Evolutionary conservation across 2,329 filamentous ascomycete species (phyloP), one percentile per base, ranked within the genome.

Genomic region (Talaromyces sp.): DNA sequence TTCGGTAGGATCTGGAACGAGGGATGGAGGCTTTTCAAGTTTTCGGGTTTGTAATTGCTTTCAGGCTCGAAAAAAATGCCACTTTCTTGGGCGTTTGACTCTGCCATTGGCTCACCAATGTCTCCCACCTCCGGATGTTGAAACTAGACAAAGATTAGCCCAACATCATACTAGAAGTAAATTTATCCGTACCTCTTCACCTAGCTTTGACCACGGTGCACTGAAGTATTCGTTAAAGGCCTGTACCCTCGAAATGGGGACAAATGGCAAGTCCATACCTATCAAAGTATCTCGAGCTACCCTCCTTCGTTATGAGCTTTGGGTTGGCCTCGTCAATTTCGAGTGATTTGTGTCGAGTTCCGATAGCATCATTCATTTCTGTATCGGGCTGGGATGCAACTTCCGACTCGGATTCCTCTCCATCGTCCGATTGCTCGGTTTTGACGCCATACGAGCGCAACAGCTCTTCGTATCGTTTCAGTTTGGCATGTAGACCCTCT

Each of bases 221-320:
- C 54, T 56, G 14, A 12, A 43, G 19, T 19, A 17, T 3, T 46
- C n/a, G 41, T 32, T 56, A 29, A 31, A 43, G 26, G 12, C 32
- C 1, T 3, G 24, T 56, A n/a, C 12, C 3, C 9, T 31, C 11
- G 17, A 50, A 29, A 3, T 21, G 19, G 19, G 9, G 11, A 52
- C 19, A 1, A 29, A 52, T 24, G 21, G 8, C 7, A 21, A 48
- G 17, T 21, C 11, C 54, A 19, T 26, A 48, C 54, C 54, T 56
- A 32, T 56, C 54, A 48, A 56, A 46, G 24, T 56, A 32, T 48
- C 54, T 56, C 11, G 54, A 56, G n/a, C n/a, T 21, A 17, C n/a
- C 21, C 24, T 56, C 26, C 50, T 21, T 50, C 10, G 26, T 38
- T 31, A 29, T 27, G 21, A 46, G 48, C 14, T 52, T 52, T 29